phyloP scores from a whole-genome alignment of 306 rosid genomes.

The Inga oerstediana region DNA sequence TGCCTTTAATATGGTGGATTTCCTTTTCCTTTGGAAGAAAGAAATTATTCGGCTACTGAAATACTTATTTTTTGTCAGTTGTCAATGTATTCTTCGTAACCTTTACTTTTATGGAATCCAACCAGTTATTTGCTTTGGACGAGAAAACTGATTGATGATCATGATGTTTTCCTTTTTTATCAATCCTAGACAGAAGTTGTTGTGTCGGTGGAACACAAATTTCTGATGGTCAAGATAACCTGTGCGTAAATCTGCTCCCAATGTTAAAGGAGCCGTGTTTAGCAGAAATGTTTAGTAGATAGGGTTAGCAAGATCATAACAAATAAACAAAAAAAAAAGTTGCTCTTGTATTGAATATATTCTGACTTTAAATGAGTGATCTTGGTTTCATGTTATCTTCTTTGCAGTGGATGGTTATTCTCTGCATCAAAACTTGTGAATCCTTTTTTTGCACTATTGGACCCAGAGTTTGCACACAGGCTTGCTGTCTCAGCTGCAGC shows the following conservation, averaged over 20 bases:
- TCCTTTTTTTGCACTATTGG: conserved; percentile 91
- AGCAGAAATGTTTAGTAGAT: not conserved
- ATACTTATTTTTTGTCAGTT: conserved; percentile 6
- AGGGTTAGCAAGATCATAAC: not conserved
- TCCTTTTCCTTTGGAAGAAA: conserved; percentile 8
- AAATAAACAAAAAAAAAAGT: not conserved
- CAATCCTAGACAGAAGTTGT: not conserved
- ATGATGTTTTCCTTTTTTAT: not conserved
- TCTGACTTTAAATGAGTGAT: conserved; percentile 17
- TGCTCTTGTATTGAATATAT: not conserved
- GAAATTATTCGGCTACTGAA: not conserved
- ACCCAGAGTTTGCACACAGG: conserved; percentile 85
- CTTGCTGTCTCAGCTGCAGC: conserved; percentile 92
- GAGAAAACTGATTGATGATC: not conserved
- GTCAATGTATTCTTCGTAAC: conserved; percentile 21
- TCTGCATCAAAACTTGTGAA: conserved; percentile 90
- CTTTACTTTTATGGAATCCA: conserved; percentile 7
- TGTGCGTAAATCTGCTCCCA: not conserved
- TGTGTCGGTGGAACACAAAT: not conserved
- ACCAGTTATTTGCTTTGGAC: not conserved
- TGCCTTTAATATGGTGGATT: not conserved
- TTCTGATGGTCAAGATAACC: not conserved
- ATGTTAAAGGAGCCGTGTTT: not conserved
- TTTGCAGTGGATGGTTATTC: conserved; percentile 95
- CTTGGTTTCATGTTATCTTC: conserved; percentile 37